A percentile compares a stretch with the other conserved stretches of the same genome.
phyloP scores from a whole-genome alignment of 2,329 filamentous ascomycete species.

The Byssochlamys sp. region DNA sequence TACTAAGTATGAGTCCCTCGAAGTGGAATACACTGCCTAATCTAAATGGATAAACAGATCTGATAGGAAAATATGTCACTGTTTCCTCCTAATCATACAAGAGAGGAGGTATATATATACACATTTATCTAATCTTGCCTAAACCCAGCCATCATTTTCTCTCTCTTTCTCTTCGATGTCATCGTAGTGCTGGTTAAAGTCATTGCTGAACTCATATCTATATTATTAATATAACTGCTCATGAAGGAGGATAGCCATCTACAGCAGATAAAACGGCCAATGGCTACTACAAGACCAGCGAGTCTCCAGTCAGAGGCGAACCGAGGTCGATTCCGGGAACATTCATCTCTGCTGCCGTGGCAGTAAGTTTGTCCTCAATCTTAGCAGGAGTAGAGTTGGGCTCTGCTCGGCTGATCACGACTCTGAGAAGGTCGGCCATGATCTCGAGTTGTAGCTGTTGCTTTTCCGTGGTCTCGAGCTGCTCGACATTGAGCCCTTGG shows the following conservation, averaged over 20 bases:
- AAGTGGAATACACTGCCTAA: too few relatives aligned
- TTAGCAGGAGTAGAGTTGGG: slow-evolving; percentile 15
- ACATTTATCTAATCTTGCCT: neutral
- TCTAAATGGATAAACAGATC: too few relatives aligned
- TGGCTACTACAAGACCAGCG: slow-evolving; percentile 12
- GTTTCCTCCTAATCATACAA: neutral
- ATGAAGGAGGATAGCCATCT: too few relatives aligned
- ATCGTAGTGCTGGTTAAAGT: neutral
- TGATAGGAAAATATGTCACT: too few relatives aligned
- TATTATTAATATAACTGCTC: too few relatives aligned
- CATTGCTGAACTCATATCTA: too few relatives aligned
- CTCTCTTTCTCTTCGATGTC: neutral
- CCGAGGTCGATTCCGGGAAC: slow-evolving; percentile 24
- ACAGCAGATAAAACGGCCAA: neutral
- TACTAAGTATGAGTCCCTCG: too few relatives aligned
- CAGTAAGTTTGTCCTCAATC: slow-evolving; percentile 24
- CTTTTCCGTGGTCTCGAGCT: slow-evolving; percentile 28
- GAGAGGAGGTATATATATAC: neutral
- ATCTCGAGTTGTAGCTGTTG: slow-evolving; percentile 35
- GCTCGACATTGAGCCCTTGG: slow-evolving; percentile 24
- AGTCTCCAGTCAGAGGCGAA: slow-evolving; percentile 15
- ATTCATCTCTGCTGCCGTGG: slow-evolving; percentile 30
- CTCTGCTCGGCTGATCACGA: slow-evolving; percentile 28
- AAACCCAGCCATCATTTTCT: neutral
- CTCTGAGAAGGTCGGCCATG: slow-evolving; percentile 30